Evolutionary conservation across 2,329 filamentous ascomycete species (phyloP).

Genomic region (Trichoderma atroviride): DNA sequence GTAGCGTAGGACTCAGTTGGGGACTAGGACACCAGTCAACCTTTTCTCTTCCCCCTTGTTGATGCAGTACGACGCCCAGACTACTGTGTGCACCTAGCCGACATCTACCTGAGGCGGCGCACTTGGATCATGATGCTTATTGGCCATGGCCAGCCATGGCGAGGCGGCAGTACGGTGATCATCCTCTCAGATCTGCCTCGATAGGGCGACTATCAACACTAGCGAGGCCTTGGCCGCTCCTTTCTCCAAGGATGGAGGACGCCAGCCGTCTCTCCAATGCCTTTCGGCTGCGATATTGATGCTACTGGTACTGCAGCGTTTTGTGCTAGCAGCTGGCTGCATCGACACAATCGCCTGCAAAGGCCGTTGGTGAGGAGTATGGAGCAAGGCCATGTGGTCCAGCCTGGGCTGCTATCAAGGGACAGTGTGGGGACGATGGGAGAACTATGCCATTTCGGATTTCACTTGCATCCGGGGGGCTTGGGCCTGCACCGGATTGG

Average conservation of each 20-base stretch:
- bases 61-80: conserved; percentile 21
- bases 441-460: conserved; percentile 23
- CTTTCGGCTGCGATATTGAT: conserved; percentile 21
- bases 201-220: conserved; percentile 11
- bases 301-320: background rate
- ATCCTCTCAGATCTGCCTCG: conserved; percentile 21
- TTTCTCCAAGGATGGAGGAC: conserved; percentile 10
- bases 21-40: background rate
- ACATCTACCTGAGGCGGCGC: conserved; percentile 14
- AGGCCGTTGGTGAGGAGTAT: background rate
- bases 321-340: background rate
- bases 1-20: conserved; percentile 18
- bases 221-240: background rate
- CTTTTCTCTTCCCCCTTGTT: conserved; percentile 3
- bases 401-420: conserved; percentile 13
- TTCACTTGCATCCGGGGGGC: conserved; percentile 23
- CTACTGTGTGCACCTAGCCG: background rate
- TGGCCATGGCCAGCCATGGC: conserved; percentile 3
- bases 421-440: conserved; percentile 3
- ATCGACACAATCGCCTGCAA: background rate
- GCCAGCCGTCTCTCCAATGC: background rate
- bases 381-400: conserved; percentile 24
- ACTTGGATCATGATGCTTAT: conserved; percentile 8
- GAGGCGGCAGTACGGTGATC: conserved; percentile 24
- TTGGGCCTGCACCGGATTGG: conserved; percentile 23